Percentiles rank a stretch among this genome's conserved stretches.
Evolutionary conservation across 192 early-diverging fungal species (phyloP).

Genomic region (Phlyctochytrium arcticum): DNA sequence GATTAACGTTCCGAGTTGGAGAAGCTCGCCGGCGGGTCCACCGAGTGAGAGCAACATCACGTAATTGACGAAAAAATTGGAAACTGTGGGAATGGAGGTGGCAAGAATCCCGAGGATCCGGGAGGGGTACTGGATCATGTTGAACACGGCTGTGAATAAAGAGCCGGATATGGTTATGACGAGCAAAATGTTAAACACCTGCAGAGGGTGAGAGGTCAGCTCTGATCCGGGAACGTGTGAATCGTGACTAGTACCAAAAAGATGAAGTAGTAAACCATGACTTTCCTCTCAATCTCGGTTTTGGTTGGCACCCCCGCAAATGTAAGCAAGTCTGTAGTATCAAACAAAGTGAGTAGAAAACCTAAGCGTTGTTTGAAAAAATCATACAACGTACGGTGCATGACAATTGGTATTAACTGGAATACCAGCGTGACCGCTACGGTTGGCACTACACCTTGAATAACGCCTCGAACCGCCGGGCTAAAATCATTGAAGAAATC

Average conservation of each 20-base stretch:
- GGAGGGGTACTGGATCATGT: constrained; percentile 54
- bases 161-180: constrained; percentile 72
- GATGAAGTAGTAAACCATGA: constrained; percentile 71
- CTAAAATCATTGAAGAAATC: constrained; percentile 30
- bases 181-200: constrained; percentile 75
- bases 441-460: constrained; percentile 77
- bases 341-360: constrained; percentile 7
- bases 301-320: constrained; percentile 58
- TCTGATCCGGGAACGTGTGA: neutral
- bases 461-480: constrained; percentile 44
- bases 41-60: constrained; percentile 70
- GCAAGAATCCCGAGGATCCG: constrained; percentile 47
- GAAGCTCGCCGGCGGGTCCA: constrained; percentile 59
- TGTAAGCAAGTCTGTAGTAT: constrained; percentile 38
- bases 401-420: constrained; percentile 59
- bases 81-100: constrained; percentile 64
- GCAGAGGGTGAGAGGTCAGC: neutral
- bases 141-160: constrained; percentile 45
- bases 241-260: constrained; percentile 54
- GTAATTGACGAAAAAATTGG: constrained; percentile 83
- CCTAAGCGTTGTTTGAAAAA: neutral
- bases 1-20: constrained; percentile 65
- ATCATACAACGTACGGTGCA: constrained; percentile 33
- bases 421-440: constrained; percentile 67
- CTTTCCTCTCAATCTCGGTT: constrained; percentile 55